A percentile compares a stretch with the other conserved stretches of the same genome.
These are phyloP conservation scores for Sphagnum magellanicum DNA, from an alignment of 228 moss, liverwort and hornwort species.

Conservation along the genomic window DNA sequence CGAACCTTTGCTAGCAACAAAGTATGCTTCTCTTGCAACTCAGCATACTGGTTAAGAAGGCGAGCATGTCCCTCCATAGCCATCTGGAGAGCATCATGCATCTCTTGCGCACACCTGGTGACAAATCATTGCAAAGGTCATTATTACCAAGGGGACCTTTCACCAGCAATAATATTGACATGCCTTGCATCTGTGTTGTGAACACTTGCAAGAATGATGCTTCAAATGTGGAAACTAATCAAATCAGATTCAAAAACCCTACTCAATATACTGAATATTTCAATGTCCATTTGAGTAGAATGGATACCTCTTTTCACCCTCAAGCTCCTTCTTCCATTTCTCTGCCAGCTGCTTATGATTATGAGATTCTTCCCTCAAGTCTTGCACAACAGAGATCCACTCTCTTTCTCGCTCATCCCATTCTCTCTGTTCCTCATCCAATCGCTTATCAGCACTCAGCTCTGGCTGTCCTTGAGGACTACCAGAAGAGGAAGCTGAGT, in stretches of 20 bases:
- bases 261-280: not conserved
- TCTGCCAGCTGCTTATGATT: conserved; percentile 46
- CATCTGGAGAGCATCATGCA: conserved; percentile 85
- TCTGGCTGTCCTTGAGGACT: conserved; percentile 5
- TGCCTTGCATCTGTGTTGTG: too few relatives aligned
- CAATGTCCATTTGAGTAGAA: not conserved
- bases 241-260: too few relatives aligned
- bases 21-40: conserved; percentile 88
- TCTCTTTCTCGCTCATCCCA: conserved; percentile 81
- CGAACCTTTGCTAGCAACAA: conserved; percentile 52
- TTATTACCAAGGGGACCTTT: too few relatives aligned
- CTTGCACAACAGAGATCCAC: conserved; percentile 59
- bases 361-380: conserved; percentile 59
- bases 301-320: conserved; percentile 61
- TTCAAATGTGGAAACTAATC: too few relatives aligned
- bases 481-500: conserved; percentile 16
- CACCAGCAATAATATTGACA: too few relatives aligned
- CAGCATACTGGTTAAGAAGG: conserved; percentile 81
- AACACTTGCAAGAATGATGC: too few relatives aligned
- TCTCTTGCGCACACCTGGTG: conserved; percentile 51
- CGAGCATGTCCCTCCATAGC: conserved; percentile 88
- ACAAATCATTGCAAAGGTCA: too few relatives aligned
- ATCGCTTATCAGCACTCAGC: conserved; percentile 3
- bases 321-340: conserved; percentile 61
- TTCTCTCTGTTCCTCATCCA: conserved; percentile 33